A percentile compares a stretch with the other conserved stretches of the same genome.
phyloP scores from a whole-genome alignment of 2,329 filamentous ascomycete species.

The Exophiala dermatitidis region DNA sequence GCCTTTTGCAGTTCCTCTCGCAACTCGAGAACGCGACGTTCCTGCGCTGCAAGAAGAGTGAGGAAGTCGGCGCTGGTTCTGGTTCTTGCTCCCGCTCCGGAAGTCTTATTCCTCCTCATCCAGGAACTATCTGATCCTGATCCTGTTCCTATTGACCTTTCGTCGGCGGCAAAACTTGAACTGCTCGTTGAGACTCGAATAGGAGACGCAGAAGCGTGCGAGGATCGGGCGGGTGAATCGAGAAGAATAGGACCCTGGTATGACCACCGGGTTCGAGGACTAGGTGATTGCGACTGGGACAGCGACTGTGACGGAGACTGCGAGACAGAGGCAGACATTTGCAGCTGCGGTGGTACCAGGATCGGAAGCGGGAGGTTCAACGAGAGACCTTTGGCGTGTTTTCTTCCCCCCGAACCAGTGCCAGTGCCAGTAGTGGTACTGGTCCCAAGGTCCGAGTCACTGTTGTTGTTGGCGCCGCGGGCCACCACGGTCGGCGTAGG shows the following conservation, averaged over 20 bases:
- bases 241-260: conserved; percentile 12
- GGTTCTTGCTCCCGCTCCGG: conserved; percentile 23
- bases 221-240: conserved; percentile 24
- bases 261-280: conserved; percentile 28
- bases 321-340: too few species aligned
- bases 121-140: too few species aligned
- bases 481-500: too few species aligned
- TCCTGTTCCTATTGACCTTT: too few species aligned
- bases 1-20: conserved; percentile 81
- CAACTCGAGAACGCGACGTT: conserved; percentile 81
- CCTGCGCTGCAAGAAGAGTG: conserved; percentile 84
- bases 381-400: conserved; percentile 41
- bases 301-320: conserved; percentile 24
- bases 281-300: conserved; percentile 28
- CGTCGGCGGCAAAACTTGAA: not conserved
- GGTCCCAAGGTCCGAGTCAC: not conserved
- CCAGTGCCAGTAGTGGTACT: not conserved
- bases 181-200: not conserved
- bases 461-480: not conserved
- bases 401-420: conserved; percentile 21
- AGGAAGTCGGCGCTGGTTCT: conserved; percentile 63
- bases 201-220: not conserved
- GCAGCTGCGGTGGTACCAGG: too few species aligned
- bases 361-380: conserved; percentile 43
- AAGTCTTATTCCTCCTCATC: too few species aligned